Evolutionary conservation across 805 yeast genomes (phyloP).

Genomic region (Saccharomycopsis selenospora): DNA sequence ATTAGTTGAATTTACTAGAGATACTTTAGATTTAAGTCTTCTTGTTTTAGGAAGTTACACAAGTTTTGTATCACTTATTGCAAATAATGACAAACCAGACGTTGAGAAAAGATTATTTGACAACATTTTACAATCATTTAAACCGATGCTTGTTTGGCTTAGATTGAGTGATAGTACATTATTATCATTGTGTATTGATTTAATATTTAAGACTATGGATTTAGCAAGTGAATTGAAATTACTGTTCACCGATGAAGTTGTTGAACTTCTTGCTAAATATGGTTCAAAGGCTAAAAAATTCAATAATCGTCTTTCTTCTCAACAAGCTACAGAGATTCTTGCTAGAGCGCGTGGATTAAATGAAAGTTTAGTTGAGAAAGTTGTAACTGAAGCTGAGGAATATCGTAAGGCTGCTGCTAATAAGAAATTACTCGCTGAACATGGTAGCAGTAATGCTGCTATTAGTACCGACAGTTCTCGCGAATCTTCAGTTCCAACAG

Average conservation of each 20-base stretch:
- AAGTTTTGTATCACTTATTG: slow-evolving; percentile 34
- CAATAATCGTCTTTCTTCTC: slow-evolving; percentile 61
- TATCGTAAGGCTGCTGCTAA: slow-evolving; percentile 28
- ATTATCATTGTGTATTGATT: slow-evolving; percentile 60
- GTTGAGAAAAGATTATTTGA: slow-evolving; percentile 35
- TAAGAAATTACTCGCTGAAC: slow-evolving; percentile 26
- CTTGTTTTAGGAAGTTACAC: slow-evolving; percentile 58
- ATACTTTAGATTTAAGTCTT: slow-evolving; percentile 72
- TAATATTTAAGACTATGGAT: slow-evolving; percentile 60
- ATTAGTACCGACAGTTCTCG: slow-evolving; percentile 20
- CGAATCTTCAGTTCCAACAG: neutral
- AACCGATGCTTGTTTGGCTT: slow-evolving; percentile 69
- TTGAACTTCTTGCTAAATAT: slow-evolving; percentile 51
- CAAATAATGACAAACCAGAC: slow-evolving; percentile 25
- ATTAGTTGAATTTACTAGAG: slow-evolving; percentile 78
- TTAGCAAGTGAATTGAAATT: slow-evolving; percentile 51
- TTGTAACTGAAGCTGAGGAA: slow-evolving; percentile 37
- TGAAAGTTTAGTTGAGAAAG: slow-evolving; percentile 43
- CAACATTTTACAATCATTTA: slow-evolving; percentile 55
- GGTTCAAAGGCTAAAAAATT: slow-evolving; percentile 60
- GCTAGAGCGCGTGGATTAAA: slow-evolving; percentile 54
- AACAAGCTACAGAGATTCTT: slow-evolving; percentile 59
- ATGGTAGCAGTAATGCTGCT: slow-evolving; percentile 25
- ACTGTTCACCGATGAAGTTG: slow-evolving; percentile 43
- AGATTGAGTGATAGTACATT: slow-evolving; percentile 74